Evolutionary conservation across 1,139 yeast species (phyloP), one percentile per base, ranked within the genome.

Genomic region (Protomyces lactucae-debilis): DNA sequence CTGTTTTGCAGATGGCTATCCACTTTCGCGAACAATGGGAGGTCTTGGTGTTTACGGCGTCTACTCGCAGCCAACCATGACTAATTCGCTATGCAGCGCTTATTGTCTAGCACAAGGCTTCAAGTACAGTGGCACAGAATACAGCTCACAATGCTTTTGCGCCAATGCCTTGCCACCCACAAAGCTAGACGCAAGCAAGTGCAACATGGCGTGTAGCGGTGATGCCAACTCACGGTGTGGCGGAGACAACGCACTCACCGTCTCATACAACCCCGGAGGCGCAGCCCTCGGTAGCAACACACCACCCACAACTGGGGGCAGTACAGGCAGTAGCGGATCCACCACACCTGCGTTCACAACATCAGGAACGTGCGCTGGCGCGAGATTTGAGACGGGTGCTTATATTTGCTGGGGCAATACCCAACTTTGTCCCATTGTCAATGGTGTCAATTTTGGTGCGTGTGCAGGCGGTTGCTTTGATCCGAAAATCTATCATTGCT

Each of bases 111-210:
- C 65, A 23, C 53, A 51, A 25, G 64, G 60, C 28, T 65, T 55
- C 40, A 43, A 52, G 18, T 61, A 52, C 39, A 60, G 64, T 18
- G 67, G 65, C 12, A 45, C 59, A 23, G 67, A 65, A 53, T 61
- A 65, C 52, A 23, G 59, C 18, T n/a, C 36, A 18, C 39, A 65
- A 32, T 65, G 67, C 45, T 65, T 55, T 52, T 65, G 67, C 56
- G 53, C 64, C 10, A 46, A 55, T 53, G 14, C 63, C 14, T 10
- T 56, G 52, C 56, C 67, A 18, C 52, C 65, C 0, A 39, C 57
- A 10, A 52, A 63, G 12, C 57, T 52, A 25, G 23, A 28, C 25
- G 32, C 65, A 5, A 25, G 39, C 21, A 23, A 52, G 37, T 65
- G 67, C 43, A 52, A 46, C 39, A 46, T 32, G 60, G 37, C 67